phyloP scores from a whole-genome alignment of 2,329 filamentous ascomycete species.

The Hypoxylon sp. region DNA sequence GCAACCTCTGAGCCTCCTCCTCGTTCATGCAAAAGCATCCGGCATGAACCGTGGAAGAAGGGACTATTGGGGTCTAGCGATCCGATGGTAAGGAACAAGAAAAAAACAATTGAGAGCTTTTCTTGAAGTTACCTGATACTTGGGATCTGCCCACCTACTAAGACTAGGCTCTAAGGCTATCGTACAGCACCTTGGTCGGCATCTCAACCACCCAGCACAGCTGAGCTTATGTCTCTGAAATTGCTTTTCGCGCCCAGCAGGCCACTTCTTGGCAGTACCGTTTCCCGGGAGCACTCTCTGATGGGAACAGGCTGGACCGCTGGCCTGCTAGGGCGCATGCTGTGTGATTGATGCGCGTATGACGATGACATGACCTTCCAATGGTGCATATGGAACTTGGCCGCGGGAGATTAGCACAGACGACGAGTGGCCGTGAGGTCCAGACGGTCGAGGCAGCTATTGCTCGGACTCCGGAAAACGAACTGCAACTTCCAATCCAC shows the following conservation, averaged over 20 bases:
- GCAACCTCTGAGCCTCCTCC: slow-evolving; percentile 43
- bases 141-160: slow-evolving; percentile 34
- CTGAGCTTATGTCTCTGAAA: slow-evolving; percentile 36
- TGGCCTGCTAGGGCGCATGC: slow-evolving; percentile 36
- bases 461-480: slow-evolving; percentile 40
- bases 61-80: slow-evolving; percentile 38
- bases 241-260: slow-evolving; percentile 45
- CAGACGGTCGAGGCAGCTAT: slow-evolving; percentile 28
- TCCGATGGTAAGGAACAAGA: slow-evolving; percentile 33
- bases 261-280: slow-evolving; percentile 34
- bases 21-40: slow-evolving; percentile 44
- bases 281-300: slow-evolving; percentile 24
- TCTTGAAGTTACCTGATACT: slow-evolving; percentile 23
- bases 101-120: slow-evolving; percentile 18
- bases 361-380: slow-evolving; percentile 47
- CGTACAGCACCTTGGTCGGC: slow-evolving; percentile 16
- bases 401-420: slow-evolving; percentile 52
- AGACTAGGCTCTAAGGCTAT: slow-evolving; percentile 17
- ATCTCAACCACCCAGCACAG: slow-evolving; percentile 30
- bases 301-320: slow-evolving; percentile 19
- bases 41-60: slow-evolving; percentile 42
- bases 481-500: slow-evolving; percentile 32
- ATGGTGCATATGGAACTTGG: slow-evolving; percentile 46
- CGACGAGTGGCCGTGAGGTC: slow-evolving; percentile 44
- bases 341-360: slow-evolving; percentile 47